Evolutionary conservation across 345 rosid genomes (phyloP).

Genomic region (Gossypium bickii): DNA sequence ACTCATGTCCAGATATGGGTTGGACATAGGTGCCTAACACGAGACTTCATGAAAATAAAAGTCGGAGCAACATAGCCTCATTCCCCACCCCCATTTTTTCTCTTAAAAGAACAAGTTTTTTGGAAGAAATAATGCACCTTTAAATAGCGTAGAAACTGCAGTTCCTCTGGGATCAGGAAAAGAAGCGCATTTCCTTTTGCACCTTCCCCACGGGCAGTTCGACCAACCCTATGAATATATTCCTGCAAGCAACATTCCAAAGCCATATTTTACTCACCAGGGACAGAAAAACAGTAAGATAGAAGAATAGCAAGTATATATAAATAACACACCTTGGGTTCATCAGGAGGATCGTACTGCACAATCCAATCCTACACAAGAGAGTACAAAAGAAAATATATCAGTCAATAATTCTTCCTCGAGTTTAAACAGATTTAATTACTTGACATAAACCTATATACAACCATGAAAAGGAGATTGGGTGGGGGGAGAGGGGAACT

Average conservation of each 20-base stretch:
- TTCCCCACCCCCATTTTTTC: background rate
- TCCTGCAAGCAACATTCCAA: constrained; percentile 50
- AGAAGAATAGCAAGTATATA: background rate
- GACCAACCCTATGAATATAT: constrained; percentile 97
- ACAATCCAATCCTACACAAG: constrained; percentile 87
- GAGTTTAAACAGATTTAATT: background rate
- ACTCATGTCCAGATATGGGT: background rate
- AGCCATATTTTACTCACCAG: constrained; percentile 2
- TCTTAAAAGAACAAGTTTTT: background rate
- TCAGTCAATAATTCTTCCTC: background rate
- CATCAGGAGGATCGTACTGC: constrained; percentile 99
- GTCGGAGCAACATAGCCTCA: background rate
- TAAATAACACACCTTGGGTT: constrained; percentile 59
- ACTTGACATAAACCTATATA: background rate
- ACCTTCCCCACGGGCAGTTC: constrained; percentile 99
- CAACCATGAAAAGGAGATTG: background rate
- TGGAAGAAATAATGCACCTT: constrained; percentile 44
- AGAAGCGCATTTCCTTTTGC: constrained; percentile 92
- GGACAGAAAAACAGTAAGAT: background rate
- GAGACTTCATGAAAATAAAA: background rate
- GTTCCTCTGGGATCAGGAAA: constrained; percentile 89
- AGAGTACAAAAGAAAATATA: background rate
- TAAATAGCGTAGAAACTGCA: constrained; percentile 80
- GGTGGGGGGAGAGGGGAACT: background rate
- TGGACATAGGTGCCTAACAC: no score